Percentiles rank a stretch among this genome's conserved stretches.
Conservation (phyloP, 1,284 basidiomycete species). For the Takashimella tepidaria region DNA sequence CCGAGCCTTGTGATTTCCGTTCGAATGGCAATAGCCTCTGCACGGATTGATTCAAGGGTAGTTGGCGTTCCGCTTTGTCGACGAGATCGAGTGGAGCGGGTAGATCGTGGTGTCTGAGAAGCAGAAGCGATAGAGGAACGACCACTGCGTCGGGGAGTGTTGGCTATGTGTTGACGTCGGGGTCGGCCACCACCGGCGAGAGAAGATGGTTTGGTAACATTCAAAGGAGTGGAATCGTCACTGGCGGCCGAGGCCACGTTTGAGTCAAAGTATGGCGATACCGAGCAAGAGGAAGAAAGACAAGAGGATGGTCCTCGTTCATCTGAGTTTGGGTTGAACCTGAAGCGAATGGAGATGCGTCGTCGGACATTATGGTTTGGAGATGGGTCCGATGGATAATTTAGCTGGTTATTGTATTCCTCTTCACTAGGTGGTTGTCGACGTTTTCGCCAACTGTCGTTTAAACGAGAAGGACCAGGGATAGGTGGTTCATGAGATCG, state of each 20-base stretch:
- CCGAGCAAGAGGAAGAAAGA: too few species aligned
- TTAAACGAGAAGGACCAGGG: not conserved
- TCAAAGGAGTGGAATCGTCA: too few species aligned
- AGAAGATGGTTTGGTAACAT: not conserved
- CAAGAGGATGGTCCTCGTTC: too few species aligned
- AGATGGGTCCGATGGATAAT: too few species aligned
- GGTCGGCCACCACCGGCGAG: not conserved
- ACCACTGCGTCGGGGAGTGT: not conserved
- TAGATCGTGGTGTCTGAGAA: not conserved
- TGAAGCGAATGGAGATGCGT: not conserved
- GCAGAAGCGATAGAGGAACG: not conserved
- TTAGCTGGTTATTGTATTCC: too few species aligned
- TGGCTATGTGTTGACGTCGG: not conserved
- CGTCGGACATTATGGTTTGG: not conserved
- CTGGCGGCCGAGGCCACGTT: too few species aligned
- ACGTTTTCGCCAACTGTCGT: not conserved
- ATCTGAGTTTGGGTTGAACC: not conserved
- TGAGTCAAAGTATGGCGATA: too few species aligned
- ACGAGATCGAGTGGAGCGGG: constrained; percentile 13
- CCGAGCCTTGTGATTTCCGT: constrained; percentile 27
- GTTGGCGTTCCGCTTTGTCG: constrained; percentile 15
- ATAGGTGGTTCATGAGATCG: not conserved
- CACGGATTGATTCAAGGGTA: constrained; percentile 20
- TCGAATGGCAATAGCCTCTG: constrained; percentile 23
- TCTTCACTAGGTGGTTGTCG: not conserved